A percentile compares a stretch with the other conserved stretches of the same genome.
Conservation (phyloP, 2,329 filamentous ascomycete species). For the Gnomoniopsis smithogilvyi region DNA sequence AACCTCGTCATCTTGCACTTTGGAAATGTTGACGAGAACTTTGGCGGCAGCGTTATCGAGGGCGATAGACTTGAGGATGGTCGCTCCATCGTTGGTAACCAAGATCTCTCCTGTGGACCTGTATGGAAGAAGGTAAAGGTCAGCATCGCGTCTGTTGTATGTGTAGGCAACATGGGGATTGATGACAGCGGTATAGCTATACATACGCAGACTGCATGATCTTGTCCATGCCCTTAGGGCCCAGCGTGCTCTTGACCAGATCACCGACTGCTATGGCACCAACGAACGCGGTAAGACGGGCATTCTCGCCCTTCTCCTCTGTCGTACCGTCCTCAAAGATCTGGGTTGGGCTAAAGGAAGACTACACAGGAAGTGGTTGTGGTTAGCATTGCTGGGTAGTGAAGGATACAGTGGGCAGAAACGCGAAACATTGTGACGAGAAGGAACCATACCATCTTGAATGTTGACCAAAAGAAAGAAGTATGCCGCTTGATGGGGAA, state of each 20-base stretch:
- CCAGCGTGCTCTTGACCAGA: conserved; percentile 93
- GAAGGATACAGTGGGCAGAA: background rate
- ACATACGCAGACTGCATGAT: conserved; percentile 91
- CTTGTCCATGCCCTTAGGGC: conserved; percentile 99
- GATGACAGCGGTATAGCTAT: background rate
- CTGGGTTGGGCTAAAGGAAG: conserved; percentile 83
- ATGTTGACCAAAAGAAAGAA: background rate
- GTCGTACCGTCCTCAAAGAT: conserved; percentile 97
- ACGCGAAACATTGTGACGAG: background rate
- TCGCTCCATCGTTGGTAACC: conserved; percentile 98
- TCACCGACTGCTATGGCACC: conserved; percentile 97
- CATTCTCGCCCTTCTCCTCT: conserved; percentile 99
- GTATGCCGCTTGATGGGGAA: background rate
- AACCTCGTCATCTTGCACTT: conserved; percentile 98
- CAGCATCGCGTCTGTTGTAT: conserved; percentile 2
- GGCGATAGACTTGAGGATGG: conserved; percentile 96
- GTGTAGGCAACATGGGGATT: background rate
- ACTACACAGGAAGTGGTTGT: conserved; percentile 26
- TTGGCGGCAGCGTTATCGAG: conserved; percentile 98
- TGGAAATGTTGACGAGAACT: conserved; percentile 98
- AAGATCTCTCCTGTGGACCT: conserved; percentile 95
- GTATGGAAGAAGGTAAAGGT: conserved; percentile 17
- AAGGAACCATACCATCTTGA: conserved; percentile 11
- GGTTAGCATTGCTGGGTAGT: background rate
- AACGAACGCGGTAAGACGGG: conserved; percentile 95